Evolutionary conservation across 345 rosid species (phyloP).

Genomic region (Cardamine occulta): DNA sequence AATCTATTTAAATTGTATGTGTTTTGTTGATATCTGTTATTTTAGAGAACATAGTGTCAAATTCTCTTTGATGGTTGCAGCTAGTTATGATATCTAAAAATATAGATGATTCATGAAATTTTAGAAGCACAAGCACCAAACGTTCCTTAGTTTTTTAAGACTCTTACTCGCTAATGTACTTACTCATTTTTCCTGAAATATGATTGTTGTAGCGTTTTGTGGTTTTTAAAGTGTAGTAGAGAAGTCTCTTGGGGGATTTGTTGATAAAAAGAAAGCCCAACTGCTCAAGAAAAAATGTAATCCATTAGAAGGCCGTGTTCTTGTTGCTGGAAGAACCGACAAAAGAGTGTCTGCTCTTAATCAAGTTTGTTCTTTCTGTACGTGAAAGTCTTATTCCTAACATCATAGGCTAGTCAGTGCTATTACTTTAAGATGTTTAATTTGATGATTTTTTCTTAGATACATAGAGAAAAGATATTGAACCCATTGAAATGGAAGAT

Average conservation of each 20-base stretch:
- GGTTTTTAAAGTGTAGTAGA: constrained; percentile 65
- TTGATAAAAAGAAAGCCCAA: constrained; percentile 88
- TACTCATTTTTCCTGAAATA: constrained; percentile 19
- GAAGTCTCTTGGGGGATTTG: constrained; percentile 77
- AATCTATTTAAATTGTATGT: not conserved
- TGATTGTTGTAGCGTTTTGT: constrained; percentile 18
- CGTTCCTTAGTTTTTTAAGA: not conserved
- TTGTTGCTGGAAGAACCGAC: constrained; percentile 97
- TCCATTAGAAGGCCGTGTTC: constrained; percentile 81
- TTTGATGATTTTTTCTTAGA: constrained; percentile 49
- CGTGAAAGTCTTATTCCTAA: constrained; percentile 40
- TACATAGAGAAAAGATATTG: constrained; percentile 88
- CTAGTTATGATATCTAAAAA: not conserved
- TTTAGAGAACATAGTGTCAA: not conserved
- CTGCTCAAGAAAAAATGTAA: constrained; percentile 67
- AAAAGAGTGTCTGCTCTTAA: constrained; percentile 93
- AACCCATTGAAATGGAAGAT: constrained; percentile 61
- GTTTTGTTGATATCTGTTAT: not conserved
- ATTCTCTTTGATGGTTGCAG: not conserved
- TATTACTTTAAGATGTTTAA: not conserved
- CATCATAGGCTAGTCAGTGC: not conserved
- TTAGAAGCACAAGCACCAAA: constrained; percentile 17
- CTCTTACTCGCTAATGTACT: not conserved
- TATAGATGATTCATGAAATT: not conserved
- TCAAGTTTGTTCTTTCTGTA: constrained; percentile 99